Evolutionary conservation across 345 rosid genomes (phyloP), one percentile per base, ranked within the genome.

Genomic region (Aethionema arabicum): DNA sequence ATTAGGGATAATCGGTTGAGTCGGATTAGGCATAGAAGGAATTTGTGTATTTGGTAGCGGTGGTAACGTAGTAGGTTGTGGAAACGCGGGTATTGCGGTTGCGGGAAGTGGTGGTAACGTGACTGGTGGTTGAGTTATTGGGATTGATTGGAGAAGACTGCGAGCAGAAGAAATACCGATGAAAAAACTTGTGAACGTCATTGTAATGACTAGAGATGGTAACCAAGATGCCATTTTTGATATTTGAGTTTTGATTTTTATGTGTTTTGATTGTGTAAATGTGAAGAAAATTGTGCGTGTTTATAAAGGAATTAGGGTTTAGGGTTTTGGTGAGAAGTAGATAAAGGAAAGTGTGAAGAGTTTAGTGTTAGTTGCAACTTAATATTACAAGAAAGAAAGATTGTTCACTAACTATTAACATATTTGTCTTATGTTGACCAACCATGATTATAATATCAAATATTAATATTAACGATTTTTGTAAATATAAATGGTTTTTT

Each of bases 1-100:
- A 69, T 63, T 61, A 39, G 74, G 74, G 11, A 69, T 69, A 50
- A 49, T 49, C 51, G 69, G 64, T 14, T 69, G 74, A 55, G 63
- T 42, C 27, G 68, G 73, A 45, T 69, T 69, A 39, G 73, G 42
- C 38, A 69, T 6, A 38, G 73, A n/a, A 54, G 73, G 74, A 2
- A 49, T 56, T 0, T 56, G 74, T 48, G 63, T 7, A 52, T 5
- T 63, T 0, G 59, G 64, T 32, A 62, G 5, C 41, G 74, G 68
- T 33, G 68, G 68, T 44, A 69, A 39, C 36, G 62, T 59, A 0
- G 49, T 68, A 11, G 72, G 66, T 10, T 60, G 61, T 5, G 72
- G 72, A 43, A 52, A 15, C 29, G 67, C 48, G 12, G 67, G 67
- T 61, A 65, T 53, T 44, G 69, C 44, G 36, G 53, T 31, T 46